Conservation (phyloP, 768 basidiomycete species). For the Sistotremastrum suecicum region DNA sequence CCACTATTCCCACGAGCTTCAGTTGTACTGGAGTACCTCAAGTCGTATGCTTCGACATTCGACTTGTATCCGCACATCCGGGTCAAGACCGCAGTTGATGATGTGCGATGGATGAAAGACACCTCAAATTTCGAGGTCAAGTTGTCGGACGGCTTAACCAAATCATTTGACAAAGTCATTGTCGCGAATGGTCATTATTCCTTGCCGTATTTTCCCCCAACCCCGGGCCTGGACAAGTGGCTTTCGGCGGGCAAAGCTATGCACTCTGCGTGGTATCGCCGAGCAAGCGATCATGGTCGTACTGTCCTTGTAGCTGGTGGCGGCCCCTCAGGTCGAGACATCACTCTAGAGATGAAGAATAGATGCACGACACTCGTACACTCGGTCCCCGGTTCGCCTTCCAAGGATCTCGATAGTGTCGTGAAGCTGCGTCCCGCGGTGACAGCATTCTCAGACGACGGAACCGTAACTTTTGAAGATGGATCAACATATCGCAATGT, state of each 20-base stretch:
- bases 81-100: conserved; percentile 42
- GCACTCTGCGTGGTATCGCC: conserved; percentile 60
- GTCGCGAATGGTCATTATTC: conserved; percentile 69
- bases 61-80: conserved; percentile 45
- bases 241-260: conserved; percentile 31
- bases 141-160: conserved; percentile 21
- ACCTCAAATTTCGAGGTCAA: conserved; percentile 34
- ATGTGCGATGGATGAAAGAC: conserved; percentile 24
- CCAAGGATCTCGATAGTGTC: conserved; percentile 20
- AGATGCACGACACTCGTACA: conserved; percentile 36
- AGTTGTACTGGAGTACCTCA: conserved; percentile 54
- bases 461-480: conserved; percentile 40
- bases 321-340: conserved; percentile 55
- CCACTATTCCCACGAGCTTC: conserved; percentile 52
- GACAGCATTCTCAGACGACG: conserved; percentile 20
- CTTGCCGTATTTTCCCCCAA: conserved; percentile 44
- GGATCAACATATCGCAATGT: conserved; percentile 38
- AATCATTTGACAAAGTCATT: conserved; percentile 48
- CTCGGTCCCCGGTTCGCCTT: conserved; percentile 28
- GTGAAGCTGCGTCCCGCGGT: conserved; percentile 27
- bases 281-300: conserved; percentile 24
- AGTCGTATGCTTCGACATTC: conserved; percentile 50
- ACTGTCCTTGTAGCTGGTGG: conserved; percentile 33
- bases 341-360: conserved; percentile 41
- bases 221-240: conserved; percentile 51